Base-by-base conservation (phyloP, 2,329 filamentous ascomycete genomes). In the Sporothrix variecibatus region DNA sequence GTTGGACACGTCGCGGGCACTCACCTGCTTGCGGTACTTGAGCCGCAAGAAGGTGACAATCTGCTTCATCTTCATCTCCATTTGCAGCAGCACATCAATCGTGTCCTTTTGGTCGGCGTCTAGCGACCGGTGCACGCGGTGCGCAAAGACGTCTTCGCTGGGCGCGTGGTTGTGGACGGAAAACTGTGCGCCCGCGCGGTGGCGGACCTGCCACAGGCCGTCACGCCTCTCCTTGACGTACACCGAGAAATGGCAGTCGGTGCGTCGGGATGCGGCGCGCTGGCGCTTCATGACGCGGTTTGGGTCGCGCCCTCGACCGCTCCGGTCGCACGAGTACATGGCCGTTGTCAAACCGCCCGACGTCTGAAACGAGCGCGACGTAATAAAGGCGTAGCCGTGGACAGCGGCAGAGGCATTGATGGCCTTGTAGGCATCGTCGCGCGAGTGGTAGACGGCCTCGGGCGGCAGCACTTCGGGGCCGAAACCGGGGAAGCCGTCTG, bases 301-400 rank as follows among this genome's bases (percentile, higher is more conserved):
- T 0, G 74, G 71, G 28, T 73, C 71, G 28, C 67, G 67, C 9
- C 67, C 72, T 34, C 74, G 56, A 4, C 74, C 74, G n/a, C 46
- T 69, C 11, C 74, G 74, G 62, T 75, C 74, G 60, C 74, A 75
- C 65, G 68, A 31, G 51, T 73, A 75, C 46, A 75, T 69, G 31
- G 60, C 74, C 38, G 67, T 73, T 17, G 74, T 75, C 26, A 75
- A 71, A 2, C 74, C 74, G 49, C 56, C 71, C 28, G 74, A 67
- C 11, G 74, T 75, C 56, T 67, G 71, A 49, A 75, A 75, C 15
- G 71, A 73, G 7, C 74, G 74, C 46, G 74, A 67, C 9, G 74
- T 75, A 67, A 73, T 73, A 38, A 75, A 75, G 6, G 74, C 74
- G 40, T 75, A 75, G 62, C 74, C 74, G 68, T 75, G 74, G 31